Conservation (phyloP, 2,329 filamentous ascomycete genomes). For the Claviceps paspali region DNA sequence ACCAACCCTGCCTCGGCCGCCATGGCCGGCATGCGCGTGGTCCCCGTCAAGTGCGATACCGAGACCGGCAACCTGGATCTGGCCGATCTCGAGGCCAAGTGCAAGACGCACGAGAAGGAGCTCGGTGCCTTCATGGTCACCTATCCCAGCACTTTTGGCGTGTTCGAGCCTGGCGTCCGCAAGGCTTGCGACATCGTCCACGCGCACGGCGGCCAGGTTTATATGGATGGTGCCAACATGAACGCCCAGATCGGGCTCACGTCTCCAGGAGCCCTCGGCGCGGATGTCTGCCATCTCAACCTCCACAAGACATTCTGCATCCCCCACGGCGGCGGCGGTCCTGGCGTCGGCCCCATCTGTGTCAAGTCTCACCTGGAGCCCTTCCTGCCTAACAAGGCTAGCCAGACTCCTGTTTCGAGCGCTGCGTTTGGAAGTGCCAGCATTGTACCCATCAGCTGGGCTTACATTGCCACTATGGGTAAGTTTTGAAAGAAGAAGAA, state of each 20-base stretch:
- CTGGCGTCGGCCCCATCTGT: conserved; percentile 85
- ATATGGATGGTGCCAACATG: conserved; percentile 99
- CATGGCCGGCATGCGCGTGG: conserved; percentile 91
- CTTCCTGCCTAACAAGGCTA: conserved; percentile 37
- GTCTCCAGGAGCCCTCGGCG: conserved; percentile 87
- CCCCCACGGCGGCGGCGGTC: conserved; percentile 85
- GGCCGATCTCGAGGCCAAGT: conserved; percentile 72
- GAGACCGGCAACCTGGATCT: conserved; percentile 83
- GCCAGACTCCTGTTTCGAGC: conserved; percentile 53
- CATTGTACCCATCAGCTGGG: conserved; percentile 88
- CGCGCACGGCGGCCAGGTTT: conserved; percentile 77
- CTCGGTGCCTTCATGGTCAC: conserved; percentile 93
- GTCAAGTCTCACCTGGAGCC: conserved; percentile 67
- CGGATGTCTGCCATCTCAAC: conserved; percentile 93
- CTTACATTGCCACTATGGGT: conserved; percentile 93
- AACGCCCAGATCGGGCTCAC: conserved; percentile 94
- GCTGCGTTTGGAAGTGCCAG: conserved; percentile 78
- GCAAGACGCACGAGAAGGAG: conserved; percentile 71
- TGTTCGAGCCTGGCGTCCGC: conserved; percentile 84
- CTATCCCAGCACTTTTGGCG: conserved; percentile 87
- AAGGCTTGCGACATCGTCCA: conserved; percentile 77
- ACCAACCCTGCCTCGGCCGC: conserved; percentile 91
- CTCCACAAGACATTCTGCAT: conserved; percentile 99
- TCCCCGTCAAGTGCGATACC: conserved; percentile 79
- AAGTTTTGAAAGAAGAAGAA: too few relatives aligned